A percentile compares a stretch with the other conserved stretches of the same genome.
Evolutionary conservation across 345 rosid genomes (phyloP).

Genomic region (Salix brachista): DNA sequence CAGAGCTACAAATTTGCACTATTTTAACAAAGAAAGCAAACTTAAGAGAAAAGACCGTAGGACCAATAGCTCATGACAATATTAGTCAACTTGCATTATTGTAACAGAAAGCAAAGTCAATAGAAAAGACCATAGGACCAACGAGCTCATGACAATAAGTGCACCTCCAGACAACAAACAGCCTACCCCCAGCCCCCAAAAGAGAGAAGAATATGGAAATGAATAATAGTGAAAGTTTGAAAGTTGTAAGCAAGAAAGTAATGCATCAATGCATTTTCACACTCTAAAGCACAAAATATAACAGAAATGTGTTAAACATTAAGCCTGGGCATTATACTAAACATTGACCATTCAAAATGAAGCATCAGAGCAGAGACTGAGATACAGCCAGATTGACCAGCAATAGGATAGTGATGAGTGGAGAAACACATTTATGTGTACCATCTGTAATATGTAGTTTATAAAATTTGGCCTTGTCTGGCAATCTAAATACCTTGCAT

Average conservation of each 20-base stretch:
- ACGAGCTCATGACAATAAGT: neutral
- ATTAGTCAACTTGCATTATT: neutral
- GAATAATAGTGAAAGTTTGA: neutral
- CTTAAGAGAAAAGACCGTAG: neutral
- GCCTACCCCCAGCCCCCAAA: neutral
- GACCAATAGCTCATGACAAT: neutral
- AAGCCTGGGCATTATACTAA: conserved; percentile 5
- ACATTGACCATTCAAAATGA: conserved; percentile 9
- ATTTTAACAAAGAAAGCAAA: neutral
- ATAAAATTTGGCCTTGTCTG: conserved; percentile 8
- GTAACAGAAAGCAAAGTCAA: no score
- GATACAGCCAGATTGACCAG: neutral
- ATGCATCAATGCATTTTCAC: neutral
- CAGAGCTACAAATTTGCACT: neutral
- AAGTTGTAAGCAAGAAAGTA: conserved; percentile 5
- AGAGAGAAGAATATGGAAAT: neutral
- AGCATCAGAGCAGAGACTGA: conserved; percentile 9
- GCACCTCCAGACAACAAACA: neutral
- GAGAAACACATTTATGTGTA: neutral
- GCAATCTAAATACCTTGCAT: conserved; percentile 54
- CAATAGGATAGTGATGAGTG: neutral
- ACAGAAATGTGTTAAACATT: neutral
- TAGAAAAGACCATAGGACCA: neutral
- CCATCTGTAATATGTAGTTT: neutral
- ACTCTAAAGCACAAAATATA: neutral